Evolutionary conservation across 495 filamentous ascomycete genomes (phyloP).

Genomic region (Lasiosphaeria ovina): DNA sequence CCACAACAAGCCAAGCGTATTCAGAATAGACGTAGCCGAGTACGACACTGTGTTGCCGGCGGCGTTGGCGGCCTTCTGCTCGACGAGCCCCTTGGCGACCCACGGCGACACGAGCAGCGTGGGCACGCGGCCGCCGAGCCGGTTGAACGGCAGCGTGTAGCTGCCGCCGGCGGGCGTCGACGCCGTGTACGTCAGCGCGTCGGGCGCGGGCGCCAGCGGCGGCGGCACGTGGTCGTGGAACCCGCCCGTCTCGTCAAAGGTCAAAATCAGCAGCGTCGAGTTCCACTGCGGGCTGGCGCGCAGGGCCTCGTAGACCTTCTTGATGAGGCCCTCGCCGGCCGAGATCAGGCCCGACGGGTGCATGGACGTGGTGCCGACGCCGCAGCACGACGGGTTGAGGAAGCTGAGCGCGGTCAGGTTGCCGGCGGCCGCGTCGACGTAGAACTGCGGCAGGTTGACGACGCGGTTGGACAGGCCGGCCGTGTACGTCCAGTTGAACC

Average conservation of each 20-base stretch:
- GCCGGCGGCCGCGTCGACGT: slow-evolving; percentile 44
- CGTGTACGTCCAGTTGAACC: slow-evolving; percentile 41
- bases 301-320: slow-evolving; percentile 43
- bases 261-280: slow-evolving; percentile 45
- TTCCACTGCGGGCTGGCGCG: slow-evolving; percentile 25
- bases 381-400: slow-evolving; percentile 53
- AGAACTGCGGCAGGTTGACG: slow-evolving; percentile 43
- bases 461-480: slow-evolving; percentile 14
- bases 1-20: slow-evolving; percentile 45
- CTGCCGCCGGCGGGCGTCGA: slow-evolving; percentile 38
- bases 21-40: slow-evolving; percentile 44
- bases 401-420: slow-evolving; percentile 48
- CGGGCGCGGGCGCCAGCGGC: slow-evolving; percentile 29
- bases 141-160: slow-evolving; percentile 47
- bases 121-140: slow-evolving; percentile 49
- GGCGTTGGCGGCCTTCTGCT: slow-evolving; percentile 45
- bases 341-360: slow-evolving; percentile 47
- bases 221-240: slow-evolving; percentile 49
- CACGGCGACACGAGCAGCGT: slow-evolving; percentile 53
- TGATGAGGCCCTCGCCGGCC: slow-evolving; percentile 49
- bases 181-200: slow-evolving; percentile 46
- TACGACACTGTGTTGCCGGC: slow-evolving; percentile 33
- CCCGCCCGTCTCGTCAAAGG: slow-evolving; percentile 50
- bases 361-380: slow-evolving; percentile 43
- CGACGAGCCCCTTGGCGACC: slow-evolving; percentile 42